Base-by-base conservation (phyloP, 2,329 filamentous ascomycete genomes). In the Exserohilum rostratum region DNA sequence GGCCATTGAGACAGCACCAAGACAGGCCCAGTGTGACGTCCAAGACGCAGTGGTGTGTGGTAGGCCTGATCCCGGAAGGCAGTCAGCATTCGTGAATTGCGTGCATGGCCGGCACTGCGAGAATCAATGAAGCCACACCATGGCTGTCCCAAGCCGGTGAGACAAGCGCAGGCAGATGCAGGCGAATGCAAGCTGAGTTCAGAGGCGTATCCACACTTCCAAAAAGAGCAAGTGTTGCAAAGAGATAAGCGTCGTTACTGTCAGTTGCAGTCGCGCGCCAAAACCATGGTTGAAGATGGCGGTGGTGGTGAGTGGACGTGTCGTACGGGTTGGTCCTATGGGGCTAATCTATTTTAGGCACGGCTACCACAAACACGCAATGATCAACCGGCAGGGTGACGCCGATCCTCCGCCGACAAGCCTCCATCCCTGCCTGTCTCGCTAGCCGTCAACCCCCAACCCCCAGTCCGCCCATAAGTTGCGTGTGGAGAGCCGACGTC, bases 401-500 rank as follows among this genome's bases (percentile, higher is more conserved):
- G 27, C 46, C 50, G 58, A 54, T 53, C 20, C 17, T 54, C 20
- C 9, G 42, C 39, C 54, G 48, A 46, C 11, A 25, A 33, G 22
- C 47, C 27, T 46, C 25, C 15, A 58, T 39, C 42, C 50, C 42
- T 40, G 42, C 30, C 27, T 45, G 34, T 11, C 33, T 22, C 33
- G 37, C 47, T 44, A 20, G 30, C 49, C 29, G 13, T 42, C 27
- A 54, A 25, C 46, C 47, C 48, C 33, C 55, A 39, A 38, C 34
- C n/a, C n/a, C n/a, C n/a, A n/a, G n/a, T n/a, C n/a, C n/a, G n/a
- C n/a, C n/a, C 49, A 18, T 46, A 46, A 52, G 46, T 52, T 55
- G 31, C 34, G 18, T 66, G 65, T 55, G 66, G 64, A 68, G 64
- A 69, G 64, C 66, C 66, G 65, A 67, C 40, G 46, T 49, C 35